A percentile compares a stretch with the other conserved stretches of the same genome.
Evolutionary conservation across 2,329 filamentous ascomycete genomes (phyloP).

Genomic region (Neofusicoccum cordaticola): DNA sequence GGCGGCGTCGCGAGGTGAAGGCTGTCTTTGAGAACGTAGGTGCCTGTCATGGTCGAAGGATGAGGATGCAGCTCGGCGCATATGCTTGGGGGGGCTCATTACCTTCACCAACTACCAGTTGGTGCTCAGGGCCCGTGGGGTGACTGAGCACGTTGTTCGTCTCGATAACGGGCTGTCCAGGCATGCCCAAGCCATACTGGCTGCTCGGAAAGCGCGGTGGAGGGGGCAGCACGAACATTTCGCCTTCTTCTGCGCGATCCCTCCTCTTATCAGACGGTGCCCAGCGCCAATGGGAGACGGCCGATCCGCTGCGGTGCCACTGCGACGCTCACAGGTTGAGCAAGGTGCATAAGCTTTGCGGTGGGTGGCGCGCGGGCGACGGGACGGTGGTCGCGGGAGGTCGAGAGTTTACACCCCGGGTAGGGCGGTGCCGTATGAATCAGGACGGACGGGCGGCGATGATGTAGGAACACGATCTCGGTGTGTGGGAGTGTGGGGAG

Average conservation of each 20-base stretch:
- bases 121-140: conserved; percentile 78
- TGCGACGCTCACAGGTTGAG: conserved; percentile 1
- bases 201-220: conserved; percentile 62
- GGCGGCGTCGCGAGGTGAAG: conserved; percentile 90
- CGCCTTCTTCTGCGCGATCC: neutral
- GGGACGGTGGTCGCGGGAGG: neutral
- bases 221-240: conserved; percentile 18
- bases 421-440: neutral
- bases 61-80: conserved; percentile 18
- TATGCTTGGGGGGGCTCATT: conserved; percentile 22
- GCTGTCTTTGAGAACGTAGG: conserved; percentile 87
- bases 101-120: conserved; percentile 94
- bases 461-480: conserved; percentile 17
- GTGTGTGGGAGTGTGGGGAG: conserved; percentile 9
- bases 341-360: conserved; percentile 12
- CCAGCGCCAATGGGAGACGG: conserved; percentile 15
- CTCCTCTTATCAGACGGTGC: conserved; percentile 11
- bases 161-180: conserved; percentile 63
- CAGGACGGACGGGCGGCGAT: conserved; percentile 13
- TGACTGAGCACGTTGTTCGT: conserved; percentile 86
- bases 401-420: conserved; percentile 1
- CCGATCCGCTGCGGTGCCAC: conserved; percentile 3
- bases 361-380: neutral
- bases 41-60: conserved; percentile 56
- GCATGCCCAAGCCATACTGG: conserved; percentile 48